A percentile compares a stretch with the other conserved stretches of the same genome.
Evolutionary conservation across 2,329 filamentous ascomycete species (phyloP).

Genomic region (Trichoderma guizhouense): DNA sequence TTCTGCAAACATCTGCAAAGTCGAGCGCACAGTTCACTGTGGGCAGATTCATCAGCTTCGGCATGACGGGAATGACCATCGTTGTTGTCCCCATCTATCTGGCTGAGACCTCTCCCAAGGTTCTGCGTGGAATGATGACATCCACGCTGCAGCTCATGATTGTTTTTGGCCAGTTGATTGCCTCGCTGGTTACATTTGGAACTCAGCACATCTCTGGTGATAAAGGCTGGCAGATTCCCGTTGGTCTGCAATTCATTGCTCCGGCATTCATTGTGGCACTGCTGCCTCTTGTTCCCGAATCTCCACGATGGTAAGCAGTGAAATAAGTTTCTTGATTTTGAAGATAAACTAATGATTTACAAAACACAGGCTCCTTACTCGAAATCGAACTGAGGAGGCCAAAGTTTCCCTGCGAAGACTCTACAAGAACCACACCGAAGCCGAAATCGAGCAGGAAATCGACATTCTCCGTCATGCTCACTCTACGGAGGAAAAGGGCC

Average conservation of each 20-base stretch:
- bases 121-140: conserved; percentile 28
- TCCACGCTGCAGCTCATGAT: conserved; percentile 32
- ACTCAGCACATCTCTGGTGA: conserved; percentile 25
- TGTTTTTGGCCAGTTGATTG: conserved; percentile 26
- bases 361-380: conserved; percentile 30
- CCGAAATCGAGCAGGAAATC: conserved; percentile 27
- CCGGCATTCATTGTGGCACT: conserved; percentile 35
- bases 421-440: conserved; percentile 28
- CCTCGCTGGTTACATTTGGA: conserved; percentile 27
- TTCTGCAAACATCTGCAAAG: conserved; percentile 29
- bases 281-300: conserved; percentile 41
- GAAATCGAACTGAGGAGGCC: conserved; percentile 37
- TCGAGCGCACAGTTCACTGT: conserved; percentile 31
- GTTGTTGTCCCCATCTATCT: conserved; percentile 33
- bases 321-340: too few species aligned
- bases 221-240: conserved; percentile 42
- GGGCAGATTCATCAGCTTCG: conserved; percentile 30
- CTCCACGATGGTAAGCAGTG: conserved; percentile 37
- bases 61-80: conserved; percentile 33
- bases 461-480: conserved; percentile 22
- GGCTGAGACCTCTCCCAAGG: conserved; percentile 27
- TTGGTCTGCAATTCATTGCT: conserved; percentile 43
- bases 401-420: conserved; percentile 32
- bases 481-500: conserved; percentile 23
- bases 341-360: not conserved